Evolutionary conservation across 805 yeast genomes (phyloP).

Genomic region (Candida morakotiae): DNA sequence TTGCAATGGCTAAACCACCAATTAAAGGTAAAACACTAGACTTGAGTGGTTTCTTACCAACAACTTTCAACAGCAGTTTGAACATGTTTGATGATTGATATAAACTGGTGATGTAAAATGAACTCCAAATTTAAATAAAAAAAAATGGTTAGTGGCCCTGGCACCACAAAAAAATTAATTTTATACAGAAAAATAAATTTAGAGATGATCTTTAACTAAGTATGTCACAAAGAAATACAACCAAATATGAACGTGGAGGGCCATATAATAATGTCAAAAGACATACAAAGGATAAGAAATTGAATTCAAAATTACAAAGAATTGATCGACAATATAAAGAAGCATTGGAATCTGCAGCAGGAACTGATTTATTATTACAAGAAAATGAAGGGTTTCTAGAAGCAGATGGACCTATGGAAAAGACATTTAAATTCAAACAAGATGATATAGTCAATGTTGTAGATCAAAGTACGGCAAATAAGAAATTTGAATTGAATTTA

Average conservation of each 20-base stretch:
- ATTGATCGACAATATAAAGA: constrained; percentile 69
- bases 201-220: constrained; percentile 1
- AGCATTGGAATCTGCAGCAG: constrained; percentile 79
- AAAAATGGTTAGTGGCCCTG: constrained; percentile 2
- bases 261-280: constrained; percentile 17
- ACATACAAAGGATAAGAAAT: constrained; percentile 51
- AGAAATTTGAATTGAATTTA: constrained; percentile 69
- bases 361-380: constrained; percentile 77
- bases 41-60: constrained; percentile 7
- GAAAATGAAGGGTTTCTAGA: constrained; percentile 86
- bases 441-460: constrained; percentile 72
- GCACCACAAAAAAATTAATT: not conserved
- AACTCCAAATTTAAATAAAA: not conserved
- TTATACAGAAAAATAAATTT: not conserved
- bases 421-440: constrained; percentile 81
- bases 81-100: not conserved
- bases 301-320: constrained; percentile 62
- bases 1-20: constrained; percentile 21
- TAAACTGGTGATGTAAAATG: constrained; percentile 4
- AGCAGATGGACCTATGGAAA: constrained; percentile 89
- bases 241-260: constrained; percentile 24
- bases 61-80: not conserved
- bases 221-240: constrained; percentile 1
- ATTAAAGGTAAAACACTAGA: constrained; percentile 15
- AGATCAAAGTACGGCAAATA: constrained; percentile 70